phyloP scores from a whole-genome alignment of 257 asterid genomes.

The Handroanthus guayacan region DNA sequence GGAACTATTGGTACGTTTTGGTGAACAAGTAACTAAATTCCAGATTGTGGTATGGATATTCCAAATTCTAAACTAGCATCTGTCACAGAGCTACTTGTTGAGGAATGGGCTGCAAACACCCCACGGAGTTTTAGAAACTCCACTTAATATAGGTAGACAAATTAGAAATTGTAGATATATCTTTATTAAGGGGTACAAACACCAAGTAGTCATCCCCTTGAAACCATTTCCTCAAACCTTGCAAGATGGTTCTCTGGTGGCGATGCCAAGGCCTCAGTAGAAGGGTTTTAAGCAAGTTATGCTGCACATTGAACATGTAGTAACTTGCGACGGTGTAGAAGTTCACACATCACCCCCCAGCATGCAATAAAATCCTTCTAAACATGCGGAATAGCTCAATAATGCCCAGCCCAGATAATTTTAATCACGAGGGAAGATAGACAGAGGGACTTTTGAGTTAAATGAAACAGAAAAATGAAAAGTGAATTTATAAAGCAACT shows the following conservation, averaged over 20 bases:
- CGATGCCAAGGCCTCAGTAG: neutral
- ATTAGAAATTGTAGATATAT: too few relatives aligned
- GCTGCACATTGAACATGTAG: neutral
- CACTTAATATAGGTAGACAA: too few relatives aligned
- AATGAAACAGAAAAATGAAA: slow-evolving; percentile 19
- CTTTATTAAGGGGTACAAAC: too few relatives aligned
- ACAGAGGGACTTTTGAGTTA: neutral
- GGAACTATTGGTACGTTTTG: neutral
- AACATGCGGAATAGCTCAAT: neutral
- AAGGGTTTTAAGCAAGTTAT: neutral
- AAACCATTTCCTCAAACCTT: too few relatives aligned
- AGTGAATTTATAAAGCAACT: slow-evolving; percentile 9
- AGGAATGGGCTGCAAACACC: too few relatives aligned
- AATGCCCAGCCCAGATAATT: neutral
- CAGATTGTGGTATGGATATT: neutral
- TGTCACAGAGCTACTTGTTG: too few relatives aligned
- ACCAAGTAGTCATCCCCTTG: too few relatives aligned
- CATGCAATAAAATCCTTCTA: slow-evolving; percentile 19
- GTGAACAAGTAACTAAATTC: neutral
- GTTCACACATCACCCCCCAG: neutral
- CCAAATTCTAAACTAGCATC: neutral
- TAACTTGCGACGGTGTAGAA: neutral
- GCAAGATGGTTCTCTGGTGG: neutral
- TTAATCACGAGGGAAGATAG: neutral
- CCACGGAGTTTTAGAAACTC: too few relatives aligned